Evolutionary conservation across 2,329 filamentous ascomycete genomes (phyloP).

Genomic region (Celoporthe dispersa): DNA sequence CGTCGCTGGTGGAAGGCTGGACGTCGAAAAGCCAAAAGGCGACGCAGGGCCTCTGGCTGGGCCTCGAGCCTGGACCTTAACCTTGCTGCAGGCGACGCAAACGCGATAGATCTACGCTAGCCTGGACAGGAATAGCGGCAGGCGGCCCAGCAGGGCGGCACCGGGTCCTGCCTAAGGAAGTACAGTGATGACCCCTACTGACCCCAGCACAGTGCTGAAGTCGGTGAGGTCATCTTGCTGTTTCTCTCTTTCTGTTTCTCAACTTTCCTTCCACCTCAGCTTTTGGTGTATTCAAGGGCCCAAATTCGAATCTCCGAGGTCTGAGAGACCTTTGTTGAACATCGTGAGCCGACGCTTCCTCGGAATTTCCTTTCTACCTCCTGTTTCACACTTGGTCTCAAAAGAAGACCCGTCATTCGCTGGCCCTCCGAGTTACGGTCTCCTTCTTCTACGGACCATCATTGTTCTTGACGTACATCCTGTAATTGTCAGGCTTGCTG

Average conservation of each 20-base stretch:
- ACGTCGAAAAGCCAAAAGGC: conserved; percentile 23
- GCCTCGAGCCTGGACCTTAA: neutral
- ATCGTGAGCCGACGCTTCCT: neutral
- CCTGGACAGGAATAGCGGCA: conserved; percentile 6
- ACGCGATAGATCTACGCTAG: conserved; percentile 22
- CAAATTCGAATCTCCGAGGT: neutral
- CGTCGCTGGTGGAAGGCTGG: conserved; percentile 6
- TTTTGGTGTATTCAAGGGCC: neutral
- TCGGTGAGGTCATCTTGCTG: conserved; percentile 5
- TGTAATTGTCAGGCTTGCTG: neutral
- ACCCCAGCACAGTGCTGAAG: neutral
- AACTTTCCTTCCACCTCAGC: neutral
- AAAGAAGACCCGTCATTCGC: neutral
- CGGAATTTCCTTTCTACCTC: neutral
- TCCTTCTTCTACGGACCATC: neutral
- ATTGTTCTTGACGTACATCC: neutral
- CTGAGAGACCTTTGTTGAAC: too few species aligned
- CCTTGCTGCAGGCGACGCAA: conserved; percentile 1
- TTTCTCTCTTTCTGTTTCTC: neutral
- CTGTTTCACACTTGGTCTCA: neutral
- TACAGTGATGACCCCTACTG: too few species aligned
- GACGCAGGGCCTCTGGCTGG: neutral
- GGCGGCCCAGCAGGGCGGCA: neutral
- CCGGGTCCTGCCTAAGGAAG: neutral
- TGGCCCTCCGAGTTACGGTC: neutral